Conservation (phyloP, 1,284 basidiomycete species). For the Mycosarcoma mackinlayi region DNA sequence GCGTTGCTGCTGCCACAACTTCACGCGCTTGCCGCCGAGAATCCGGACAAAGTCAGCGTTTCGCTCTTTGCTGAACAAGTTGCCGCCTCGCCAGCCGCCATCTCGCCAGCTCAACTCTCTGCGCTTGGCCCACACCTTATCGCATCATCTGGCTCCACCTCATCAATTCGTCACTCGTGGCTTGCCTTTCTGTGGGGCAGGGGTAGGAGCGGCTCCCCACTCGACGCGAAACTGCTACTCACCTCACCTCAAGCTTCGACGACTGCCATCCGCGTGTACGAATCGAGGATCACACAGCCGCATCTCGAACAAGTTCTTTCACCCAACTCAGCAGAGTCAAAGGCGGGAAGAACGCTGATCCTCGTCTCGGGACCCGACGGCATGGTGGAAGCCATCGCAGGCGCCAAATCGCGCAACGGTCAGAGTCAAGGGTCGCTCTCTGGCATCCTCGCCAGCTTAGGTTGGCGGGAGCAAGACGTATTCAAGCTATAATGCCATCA, state of each 20-base stretch:
- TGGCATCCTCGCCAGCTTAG: conserved; percentile 31
- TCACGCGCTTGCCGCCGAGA: conserved; percentile 10
- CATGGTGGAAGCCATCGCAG: conserved; percentile 43
- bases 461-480: conserved; percentile 33
- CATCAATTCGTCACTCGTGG: conserved; percentile 1
- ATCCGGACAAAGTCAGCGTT: conserved; percentile 27
- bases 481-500: conserved; percentile 51
- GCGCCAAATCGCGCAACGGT: conserved; percentile 40
- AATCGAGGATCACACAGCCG: conserved; percentile 34
- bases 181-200: conserved; percentile 10
- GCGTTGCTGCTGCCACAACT: conserved; percentile 46
- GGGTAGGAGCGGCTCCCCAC: not conserved
- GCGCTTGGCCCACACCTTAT: conserved; percentile 13
- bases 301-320: conserved; percentile 18
- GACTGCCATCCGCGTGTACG: conserved; percentile 30
- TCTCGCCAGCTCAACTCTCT: conserved; percentile 2
- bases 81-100: not conserved
- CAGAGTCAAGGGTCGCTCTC: conserved; percentile 34
- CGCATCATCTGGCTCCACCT: not conserved
- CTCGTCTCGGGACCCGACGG: conserved; percentile 53
- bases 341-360: conserved; percentile 12
- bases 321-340: not conserved
- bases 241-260: not conserved
- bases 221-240: conserved; percentile 12
- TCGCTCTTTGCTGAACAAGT: conserved; percentile 33